Evolutionary conservation across 371 early-diverging fungal species (phyloP).

Genomic region (Lichtheimia hyalospora): DNA sequence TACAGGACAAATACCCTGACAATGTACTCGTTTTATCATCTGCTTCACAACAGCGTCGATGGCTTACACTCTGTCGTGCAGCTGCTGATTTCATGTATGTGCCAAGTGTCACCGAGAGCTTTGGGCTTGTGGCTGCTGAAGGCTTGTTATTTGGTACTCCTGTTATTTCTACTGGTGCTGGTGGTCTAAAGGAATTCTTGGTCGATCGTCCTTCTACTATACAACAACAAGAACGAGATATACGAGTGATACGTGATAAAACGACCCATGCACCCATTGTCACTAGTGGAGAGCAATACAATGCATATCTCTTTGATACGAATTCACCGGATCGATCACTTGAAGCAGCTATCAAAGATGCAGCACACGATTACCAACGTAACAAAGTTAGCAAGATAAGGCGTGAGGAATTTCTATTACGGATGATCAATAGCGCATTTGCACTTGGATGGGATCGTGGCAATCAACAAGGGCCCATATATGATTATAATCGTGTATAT

Average conservation of each 20-base stretch:
- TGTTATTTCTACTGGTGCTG: slow-evolving; percentile 58
- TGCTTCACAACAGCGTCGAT: slow-evolving; percentile 49
- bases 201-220: slow-evolving; percentile 44
- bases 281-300: slow-evolving; percentile 11
- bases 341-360: slow-evolving; percentile 40
- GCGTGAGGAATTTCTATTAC: slow-evolving; percentile 42
- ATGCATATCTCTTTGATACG: slow-evolving; percentile 22
- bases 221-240: not conserved
- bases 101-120: slow-evolving; percentile 52
- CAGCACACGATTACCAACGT: slow-evolving; percentile 29
- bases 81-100: slow-evolving; percentile 67
- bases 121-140: slow-evolving; percentile 56
- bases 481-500: slow-evolving; percentile 22
- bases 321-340: slow-evolving; percentile 10
- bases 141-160: slow-evolving; percentile 64
- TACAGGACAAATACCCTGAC: slow-evolving; percentile 45
- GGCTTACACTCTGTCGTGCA: slow-evolving; percentile 53
- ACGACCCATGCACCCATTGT: slow-evolving; percentile 20
- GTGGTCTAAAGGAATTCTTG: slow-evolving; percentile 55
- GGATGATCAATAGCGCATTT: slow-evolving; percentile 45
- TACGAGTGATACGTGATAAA: slow-evolving; percentile 8
- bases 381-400: slow-evolving; percentile 21
- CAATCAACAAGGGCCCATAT: slow-evolving; percentile 19
- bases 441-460: slow-evolving; percentile 51
- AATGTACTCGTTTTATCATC: slow-evolving; percentile 50